phyloP scores from a whole-genome alignment of 352 stramenopile species.

The Plasmopara muralis region DNA sequence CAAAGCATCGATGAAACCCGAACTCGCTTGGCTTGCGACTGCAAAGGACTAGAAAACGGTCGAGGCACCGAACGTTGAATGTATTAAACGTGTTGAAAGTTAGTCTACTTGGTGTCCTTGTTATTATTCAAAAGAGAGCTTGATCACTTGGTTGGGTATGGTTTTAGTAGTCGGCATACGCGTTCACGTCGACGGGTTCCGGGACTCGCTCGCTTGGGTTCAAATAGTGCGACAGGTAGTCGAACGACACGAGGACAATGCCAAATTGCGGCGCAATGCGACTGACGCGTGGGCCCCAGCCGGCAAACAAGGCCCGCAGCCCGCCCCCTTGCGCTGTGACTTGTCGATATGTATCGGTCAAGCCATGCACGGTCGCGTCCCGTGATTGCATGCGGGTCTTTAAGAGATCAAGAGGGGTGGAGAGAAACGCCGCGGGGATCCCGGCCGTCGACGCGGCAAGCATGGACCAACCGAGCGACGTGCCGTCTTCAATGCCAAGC shows the following conservation, averaged over 20 bases:
- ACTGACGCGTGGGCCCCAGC: constrained; percentile 62
- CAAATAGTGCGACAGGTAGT: constrained; percentile 71
- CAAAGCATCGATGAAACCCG: not conserved
- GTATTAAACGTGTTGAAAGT: too few species aligned
- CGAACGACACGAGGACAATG: constrained; percentile 75
- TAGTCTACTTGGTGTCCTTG: too few species aligned
- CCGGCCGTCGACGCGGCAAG: constrained; percentile 56
- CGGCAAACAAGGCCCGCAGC: constrained; percentile 47
- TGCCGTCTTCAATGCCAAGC: constrained; percentile 55
- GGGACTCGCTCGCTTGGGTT: constrained; percentile 14
- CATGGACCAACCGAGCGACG: constrained; percentile 69
- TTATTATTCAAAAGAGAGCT: too few species aligned
- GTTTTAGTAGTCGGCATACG: constrained; percentile 30
- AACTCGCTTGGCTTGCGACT: not conserved
- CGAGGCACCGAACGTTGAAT: too few species aligned
- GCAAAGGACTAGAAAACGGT: too few species aligned
- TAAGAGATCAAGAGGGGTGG: constrained; percentile 65
- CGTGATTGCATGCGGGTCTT: constrained; percentile 81
- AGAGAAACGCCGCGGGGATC: constrained; percentile 70
- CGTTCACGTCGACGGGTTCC: constrained; percentile 22
- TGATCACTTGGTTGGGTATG: not conserved
- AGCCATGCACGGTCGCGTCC: constrained; percentile 32
- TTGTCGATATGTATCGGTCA: constrained; percentile 46
- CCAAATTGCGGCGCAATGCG: constrained; percentile 77
- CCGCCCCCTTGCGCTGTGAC: constrained; percentile 45